Percentiles rank a stretch among this genome's conserved stretches.
Evolutionary conservation across 345 rosid species (phyloP).

Genomic region (Salix arbutifolia): DNA sequence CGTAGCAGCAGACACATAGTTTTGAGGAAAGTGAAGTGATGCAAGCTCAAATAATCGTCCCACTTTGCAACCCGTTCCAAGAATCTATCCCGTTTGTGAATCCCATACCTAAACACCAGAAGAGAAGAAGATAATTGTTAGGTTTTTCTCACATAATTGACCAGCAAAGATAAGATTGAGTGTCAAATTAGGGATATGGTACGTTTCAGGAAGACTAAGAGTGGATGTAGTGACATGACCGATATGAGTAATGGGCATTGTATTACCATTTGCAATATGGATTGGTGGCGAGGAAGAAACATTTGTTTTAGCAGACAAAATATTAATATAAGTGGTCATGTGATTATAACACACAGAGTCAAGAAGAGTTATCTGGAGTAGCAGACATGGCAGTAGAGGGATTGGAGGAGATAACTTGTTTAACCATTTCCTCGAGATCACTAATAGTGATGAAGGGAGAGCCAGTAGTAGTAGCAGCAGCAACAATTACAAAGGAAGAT

Average conservation of each 20-base stretch:
- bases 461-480: neutral
- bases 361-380: neutral
- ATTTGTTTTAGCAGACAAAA: neutral
- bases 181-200: neutral
- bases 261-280: neutral
- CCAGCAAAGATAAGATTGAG: conserved; percentile 6
- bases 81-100: neutral
- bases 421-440: neutral
- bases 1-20: neutral
- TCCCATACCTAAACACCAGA: neutral
- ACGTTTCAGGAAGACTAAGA: neutral
- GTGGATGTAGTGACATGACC: neutral
- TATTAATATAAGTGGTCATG: neutral
- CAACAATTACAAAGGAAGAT: neutral
- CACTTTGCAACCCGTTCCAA: neutral
- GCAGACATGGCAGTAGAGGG: neutral
- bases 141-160: conserved; percentile 2
- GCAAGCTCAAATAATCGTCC: conserved; percentile 1
- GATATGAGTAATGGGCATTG: neutral
- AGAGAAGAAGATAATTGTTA: neutral
- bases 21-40: neutral
- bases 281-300: neutral
- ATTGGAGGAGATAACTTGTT: conserved; percentile 1
- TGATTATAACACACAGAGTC: neutral
- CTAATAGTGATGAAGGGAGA: neutral